Evolutionary conservation across 2,329 filamentous ascomycete genomes (phyloP).

Genomic region (Lasiodiplodia hormozganensis): DNA sequence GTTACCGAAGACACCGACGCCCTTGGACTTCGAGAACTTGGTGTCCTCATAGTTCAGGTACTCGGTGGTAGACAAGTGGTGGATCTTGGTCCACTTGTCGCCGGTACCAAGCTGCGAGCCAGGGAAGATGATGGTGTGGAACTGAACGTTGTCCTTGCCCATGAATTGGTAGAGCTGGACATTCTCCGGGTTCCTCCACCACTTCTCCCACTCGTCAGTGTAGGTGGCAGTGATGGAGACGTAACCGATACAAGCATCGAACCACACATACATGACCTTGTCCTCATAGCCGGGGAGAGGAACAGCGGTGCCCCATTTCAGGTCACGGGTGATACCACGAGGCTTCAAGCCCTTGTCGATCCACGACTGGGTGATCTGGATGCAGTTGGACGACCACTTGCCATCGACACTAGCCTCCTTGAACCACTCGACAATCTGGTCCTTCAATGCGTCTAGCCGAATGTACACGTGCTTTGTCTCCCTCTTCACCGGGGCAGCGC

Average conservation of each 20-base stretch:
- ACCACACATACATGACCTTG: constrained; percentile 92
- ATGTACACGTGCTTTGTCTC: constrained; percentile 92
- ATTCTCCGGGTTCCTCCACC: constrained; percentile 91
- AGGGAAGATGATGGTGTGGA: constrained; percentile 92
- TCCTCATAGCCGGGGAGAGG: constrained; percentile 68
- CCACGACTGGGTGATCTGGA: constrained; percentile 81
- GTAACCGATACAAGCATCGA: constrained; percentile 92
- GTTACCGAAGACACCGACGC: constrained; percentile 90
- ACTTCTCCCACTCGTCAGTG: constrained; percentile 87
- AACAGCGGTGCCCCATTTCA: constrained; percentile 82
- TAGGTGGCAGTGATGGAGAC: constrained; percentile 94
- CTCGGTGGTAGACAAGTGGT: constrained; percentile 70
- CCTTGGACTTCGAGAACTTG: constrained; percentile 92
- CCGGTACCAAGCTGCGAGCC: constrained; percentile 82
- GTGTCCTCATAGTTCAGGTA: constrained; percentile 59
- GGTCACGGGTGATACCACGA: constrained; percentile 88
- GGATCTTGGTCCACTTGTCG: constrained; percentile 87
- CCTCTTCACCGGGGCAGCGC: constrained; percentile 76
- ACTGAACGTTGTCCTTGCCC: constrained; percentile 89
- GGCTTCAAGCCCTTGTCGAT: constrained; percentile 82
- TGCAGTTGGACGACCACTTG: constrained; percentile 76
- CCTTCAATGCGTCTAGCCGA: constrained; percentile 82
- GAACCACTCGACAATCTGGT: constrained; percentile 79
- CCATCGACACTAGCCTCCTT: constrained; percentile 75
- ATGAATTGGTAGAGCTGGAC: constrained; percentile 91